Evolutionary conservation across 2,329 filamentous ascomycete species (phyloP), one percentile per base, ranked within the genome.

Genomic region (Scorias spongiosa): DNA sequence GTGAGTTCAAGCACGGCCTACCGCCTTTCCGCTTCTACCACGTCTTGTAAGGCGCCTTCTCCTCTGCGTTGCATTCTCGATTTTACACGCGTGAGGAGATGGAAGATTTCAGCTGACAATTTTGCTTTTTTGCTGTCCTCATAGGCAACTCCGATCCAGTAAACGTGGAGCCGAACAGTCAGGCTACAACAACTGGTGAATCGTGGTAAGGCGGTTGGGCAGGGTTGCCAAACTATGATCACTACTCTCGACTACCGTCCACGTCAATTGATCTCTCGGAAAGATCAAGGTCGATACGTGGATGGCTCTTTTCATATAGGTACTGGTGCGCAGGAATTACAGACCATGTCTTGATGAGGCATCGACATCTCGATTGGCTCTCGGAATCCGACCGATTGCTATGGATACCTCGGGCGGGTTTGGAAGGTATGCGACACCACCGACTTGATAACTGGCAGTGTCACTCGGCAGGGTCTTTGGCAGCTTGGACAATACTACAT

Each of bases 11-110:
- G 71, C 68, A 69, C 73, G 71, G 71, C 70, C 65, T 71, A 76
- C 57, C 55, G 55, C 56, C 57, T 54, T 55, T 49, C 46, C 46
- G 51, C 37, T 49, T 50, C 11, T 36, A 36, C 32, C 48, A 50
- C 55, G 51, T 59, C 55, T 84, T 80, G 82, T 86, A 88, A 89
- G 84, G 81, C 82, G 81, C 75, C 76, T 74, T 80, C 76, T 81
- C 80, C 78, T 82, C 79, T 80, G 78, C 80, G 80, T 26, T 84
- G 80, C 81, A 76, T 77, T 48, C 49, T 51, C 84, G 78, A 80
- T 78, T 84, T 74, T 75, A 75, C 14, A 18, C 78, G 74, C 73
- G 70, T 66, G 71, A 77, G 83, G 72, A 69, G 70, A 66, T 54
- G 58, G 63, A 60, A 66, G 51, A 59, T 53, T 56, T 59, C 62